phyloP scores from a whole-genome alignment of 805 yeast genomes.

The Komagataella ulmi region DNA sequence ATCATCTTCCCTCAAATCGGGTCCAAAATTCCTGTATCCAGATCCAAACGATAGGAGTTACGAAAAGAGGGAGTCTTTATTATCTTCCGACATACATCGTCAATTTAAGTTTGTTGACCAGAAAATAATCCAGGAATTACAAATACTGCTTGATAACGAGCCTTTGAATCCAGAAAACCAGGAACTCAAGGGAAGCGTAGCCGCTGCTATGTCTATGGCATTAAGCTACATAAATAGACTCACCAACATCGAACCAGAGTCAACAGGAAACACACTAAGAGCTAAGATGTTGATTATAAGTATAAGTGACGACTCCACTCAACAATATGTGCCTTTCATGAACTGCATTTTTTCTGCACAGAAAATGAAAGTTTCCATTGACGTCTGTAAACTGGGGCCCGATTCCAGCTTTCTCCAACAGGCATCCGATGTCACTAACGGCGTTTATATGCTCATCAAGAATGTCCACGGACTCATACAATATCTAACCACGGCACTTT shows the following conservation, averaged over 20 bases:
- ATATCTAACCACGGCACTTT: slow-evolving; percentile 68
- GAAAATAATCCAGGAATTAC: slow-evolving; percentile 46
- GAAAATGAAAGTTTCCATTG: slow-evolving; percentile 79
- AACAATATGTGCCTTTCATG: slow-evolving; percentile 88
- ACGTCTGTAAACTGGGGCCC: slow-evolving; percentile 68
- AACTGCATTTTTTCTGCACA: slow-evolving; percentile 94
- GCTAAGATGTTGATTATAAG: slow-evolving; percentile 54
- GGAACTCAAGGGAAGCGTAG: slow-evolving; percentile 34
- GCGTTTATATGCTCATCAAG: slow-evolving; percentile 62
- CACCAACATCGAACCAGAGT: slow-evolving; percentile 29
- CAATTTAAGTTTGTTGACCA: slow-evolving; percentile 77
- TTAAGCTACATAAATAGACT: slow-evolving; percentile 66
- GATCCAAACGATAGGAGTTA: slow-evolving; percentile 6
- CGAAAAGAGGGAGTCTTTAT: slow-evolving; percentile 11
- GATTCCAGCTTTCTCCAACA: slow-evolving; percentile 84
- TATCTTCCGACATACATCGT: slow-evolving; percentile 62
- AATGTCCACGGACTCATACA: slow-evolving; percentile 73
- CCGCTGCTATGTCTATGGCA: slow-evolving; percentile 77
- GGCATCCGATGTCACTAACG: slow-evolving; percentile 90
- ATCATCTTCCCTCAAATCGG: slow-evolving; percentile 42
- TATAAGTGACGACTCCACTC: slow-evolving; percentile 59
- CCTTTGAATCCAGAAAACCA: slow-evolving; percentile 13
- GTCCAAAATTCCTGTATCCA: slow-evolving; percentile 66
- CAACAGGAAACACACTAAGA: slow-evolving; percentile 29
- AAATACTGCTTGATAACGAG: slow-evolving; percentile 25